Evolutionary conservation across 768 basidiomycete genomes (phyloP), one percentile per base, ranked within the genome.

Genomic region (Suillus paluster): DNA sequence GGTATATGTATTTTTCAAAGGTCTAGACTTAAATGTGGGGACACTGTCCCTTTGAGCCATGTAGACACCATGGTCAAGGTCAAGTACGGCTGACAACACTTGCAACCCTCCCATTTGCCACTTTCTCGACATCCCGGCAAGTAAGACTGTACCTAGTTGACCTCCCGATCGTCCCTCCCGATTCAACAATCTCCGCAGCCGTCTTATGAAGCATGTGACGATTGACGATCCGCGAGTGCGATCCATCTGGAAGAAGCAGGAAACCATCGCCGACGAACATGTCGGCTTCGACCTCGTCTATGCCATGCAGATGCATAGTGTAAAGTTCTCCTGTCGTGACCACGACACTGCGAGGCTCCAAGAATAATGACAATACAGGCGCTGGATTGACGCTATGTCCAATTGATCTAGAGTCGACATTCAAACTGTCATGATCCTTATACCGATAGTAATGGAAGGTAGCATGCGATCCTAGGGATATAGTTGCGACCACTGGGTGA

Each of bases 291-390:
- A 80, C 67, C 19, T 80, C 84, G 57, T 87, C 80, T 66, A 95
- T 96, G n/a, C 93, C 93, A 68, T 97, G 96, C 58, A 97, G 77
- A 70, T 89, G 85, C 0, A 82, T 77, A 0, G 82, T 80, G 73
- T 97, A 98, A 65, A 95, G 79, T 17, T 80, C 75, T 2, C 81
- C 81, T 23, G 80, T 84, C 21, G 95, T 91, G 67, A 98, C 85
- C 66, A 97, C 79, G 30, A 93, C 84, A 65, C 94, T 95, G 50
- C 95, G 86, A 50, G 91, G 91, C 70, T 97, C 92, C 63, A 98
- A 81, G 25, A 96, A 78, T 14, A 97, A 71, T 4, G 91, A 89
- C 23, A 91, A 77, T 27, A 88, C 75, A 3, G 94, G 93, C 10
- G 71, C 77, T 44, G 81, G 81, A 58, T 90, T 83, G 63, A 94